Evolutionary conservation across 306 rosid genomes (phyloP), one percentile per base, ranked within the genome.

Genomic region (Pyrus betulifolia): DNA sequence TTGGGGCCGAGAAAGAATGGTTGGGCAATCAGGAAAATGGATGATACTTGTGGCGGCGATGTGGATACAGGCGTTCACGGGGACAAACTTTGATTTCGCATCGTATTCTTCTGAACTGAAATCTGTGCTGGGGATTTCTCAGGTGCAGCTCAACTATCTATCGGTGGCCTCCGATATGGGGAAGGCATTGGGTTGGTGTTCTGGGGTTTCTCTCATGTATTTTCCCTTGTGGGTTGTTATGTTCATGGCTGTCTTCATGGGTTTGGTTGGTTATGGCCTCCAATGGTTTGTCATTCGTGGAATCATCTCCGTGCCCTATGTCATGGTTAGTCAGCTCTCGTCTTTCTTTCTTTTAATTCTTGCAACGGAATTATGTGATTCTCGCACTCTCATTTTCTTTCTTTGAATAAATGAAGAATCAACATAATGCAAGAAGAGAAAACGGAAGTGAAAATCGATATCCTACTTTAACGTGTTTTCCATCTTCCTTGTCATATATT

Each of bases 121-220:
- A 78, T 78, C 87, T 10, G 91, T 86, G 15, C 88, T 91, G 25
- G 79, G 85, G 15, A 85, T 89, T 6, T 78, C 92, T 8, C 94
- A 91, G 82, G 85, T 91, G 65, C 89, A 91, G 83, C 81, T 91
- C 19, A 89, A 87, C 78, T 91, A 71, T 33, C 87, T 91, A 0
- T 84, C 97, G 4, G 89, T 91, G 17, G 93, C 97, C 2, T 91
- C 97, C 0, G 93, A 91, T 57, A 72, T 91, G 88, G 97, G 93
- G 6, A 91, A 87, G 51, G 92, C 83, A 2, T 82, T 91, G 63
- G 97, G 97, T 0, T 91, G 97, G 97, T 89, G 90, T 49, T 89
- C 87, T n/a, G 93, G 97, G 12, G 27, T 89, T 2, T 83, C 77
- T 1, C 87, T 89, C 27, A 40, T 83, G 74, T 83, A 83, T 70